Base-by-base conservation (phyloP, 1,139 yeast genomes). In the Debaryomyces subglobosus region DNA sequence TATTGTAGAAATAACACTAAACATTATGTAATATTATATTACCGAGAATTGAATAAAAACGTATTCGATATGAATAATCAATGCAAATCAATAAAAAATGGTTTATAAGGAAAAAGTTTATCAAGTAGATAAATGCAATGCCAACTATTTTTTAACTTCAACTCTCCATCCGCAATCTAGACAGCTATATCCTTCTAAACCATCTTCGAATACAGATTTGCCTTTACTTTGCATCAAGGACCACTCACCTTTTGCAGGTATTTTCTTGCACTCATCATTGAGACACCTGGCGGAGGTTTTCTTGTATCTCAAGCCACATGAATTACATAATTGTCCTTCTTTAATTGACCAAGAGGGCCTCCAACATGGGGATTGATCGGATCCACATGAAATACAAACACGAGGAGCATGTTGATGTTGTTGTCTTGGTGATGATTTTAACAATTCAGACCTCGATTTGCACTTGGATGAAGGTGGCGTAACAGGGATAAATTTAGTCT, bases 181-280 rank as follows among this genome's bases (percentile, higher is more conserved):
- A 66, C 96, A 89, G 52, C 81, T 72, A 61, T 74, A 84, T 29
- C 81, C 78, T 44, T 67, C 71, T 63, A 65, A 59, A 46, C 71
- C 74, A 60, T 81, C 77, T 25, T 75, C 80, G 48, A 75, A 73
- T 30, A 55, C 52, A 29, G 59, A 57, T 49, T 74, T 76, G 1
- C 89, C 90, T 57, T 84, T 77, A 56, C 82, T 80, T 64, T 86
- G 88, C 96, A 92, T 91, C 32, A 89, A 74, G 15, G 89, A 81
- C 90, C 97, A 88, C 70, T 94, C 98, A 53, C 97, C 95, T 69
- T 92, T 91, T 24, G 97, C 96, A 5, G 99, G 99, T 52, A 94
- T 90, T 61, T 94, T 84, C 55, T 86, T 82, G 70, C 99, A 94
- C 20, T 71, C 65, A 5, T 77, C 68, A 59, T 89, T 87, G 46